Conservation (phyloP, 2,329 filamentous ascomycete genomes). For the Colletotrichum destructivum region DNA sequence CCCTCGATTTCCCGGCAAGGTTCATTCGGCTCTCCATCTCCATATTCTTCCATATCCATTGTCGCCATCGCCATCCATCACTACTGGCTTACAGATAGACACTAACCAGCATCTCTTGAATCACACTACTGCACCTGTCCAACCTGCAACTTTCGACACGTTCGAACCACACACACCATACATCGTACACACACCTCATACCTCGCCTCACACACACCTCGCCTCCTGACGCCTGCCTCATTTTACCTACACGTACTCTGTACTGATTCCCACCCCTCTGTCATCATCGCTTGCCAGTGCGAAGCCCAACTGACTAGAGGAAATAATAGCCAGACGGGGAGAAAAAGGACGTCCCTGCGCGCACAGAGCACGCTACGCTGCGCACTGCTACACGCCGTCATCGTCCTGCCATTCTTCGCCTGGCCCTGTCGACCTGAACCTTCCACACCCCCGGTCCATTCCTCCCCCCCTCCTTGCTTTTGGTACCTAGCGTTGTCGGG, state of each 20-base stretch:
- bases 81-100: background rate
- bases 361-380: constrained; percentile 15
- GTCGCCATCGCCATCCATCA: background rate
- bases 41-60: background rate
- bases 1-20: background rate
- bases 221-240: constrained; percentile 16
- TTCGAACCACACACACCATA: background rate
- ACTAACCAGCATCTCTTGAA: background rate
- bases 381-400: constrained; percentile 28
- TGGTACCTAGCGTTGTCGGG: constrained; percentile 1
- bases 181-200: background rate
- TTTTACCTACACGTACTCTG: background rate
- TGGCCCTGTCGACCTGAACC: constrained; percentile 30
- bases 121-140: constrained; percentile 4
- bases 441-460: constrained; percentile 31
- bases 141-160: background rate
- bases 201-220: background rate
- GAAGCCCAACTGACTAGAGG: background rate
- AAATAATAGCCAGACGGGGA: too few species aligned
- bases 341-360: background rate
- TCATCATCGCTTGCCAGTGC: constrained; percentile 30
- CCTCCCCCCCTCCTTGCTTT: constrained; percentile 24
- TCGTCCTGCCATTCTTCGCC: constrained; percentile 26
- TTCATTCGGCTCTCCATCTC: constrained; percentile 8
- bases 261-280: constrained; percentile 21